A percentile compares a stretch with the other conserved stretches of the same genome.
Evolutionary conservation across 768 basidiomycete genomes (phyloP).

Genomic region (Clitopilus hobsonii): DNA sequence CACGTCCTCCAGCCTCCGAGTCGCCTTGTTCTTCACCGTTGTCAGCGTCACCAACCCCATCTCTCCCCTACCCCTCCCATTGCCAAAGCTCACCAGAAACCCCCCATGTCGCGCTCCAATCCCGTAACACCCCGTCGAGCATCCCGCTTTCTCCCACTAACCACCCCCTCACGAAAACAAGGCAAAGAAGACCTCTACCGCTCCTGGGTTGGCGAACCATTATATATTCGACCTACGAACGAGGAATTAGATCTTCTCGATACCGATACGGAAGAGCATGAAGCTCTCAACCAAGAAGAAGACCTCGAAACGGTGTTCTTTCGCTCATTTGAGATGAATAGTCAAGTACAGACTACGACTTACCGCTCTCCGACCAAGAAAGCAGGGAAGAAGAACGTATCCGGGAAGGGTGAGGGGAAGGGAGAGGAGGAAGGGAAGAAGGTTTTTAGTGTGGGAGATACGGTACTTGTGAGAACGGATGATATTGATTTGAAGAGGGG

Average conservation of each 20-base stretch:
- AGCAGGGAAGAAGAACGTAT: conserved; percentile 8
- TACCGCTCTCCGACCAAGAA: not conserved
- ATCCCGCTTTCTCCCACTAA: not conserved
- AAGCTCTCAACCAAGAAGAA: not conserved
- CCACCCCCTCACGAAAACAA: not conserved
- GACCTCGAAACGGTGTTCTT: conserved; percentile 4
- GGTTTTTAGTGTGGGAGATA: conserved; percentile 57
- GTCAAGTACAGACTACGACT: not conserved
- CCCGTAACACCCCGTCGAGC: not conserved
- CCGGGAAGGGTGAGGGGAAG: conserved; percentile 15
- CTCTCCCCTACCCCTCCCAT: not conserved
- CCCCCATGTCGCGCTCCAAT: not conserved
- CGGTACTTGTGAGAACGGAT: conserved; percentile 53
- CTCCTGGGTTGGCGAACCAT: conserved; percentile 3
- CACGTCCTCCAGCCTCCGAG: not conserved
- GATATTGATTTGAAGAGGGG: conserved; percentile 34
- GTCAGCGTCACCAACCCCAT: not conserved
- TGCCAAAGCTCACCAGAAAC: not conserved
- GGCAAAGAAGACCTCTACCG: not conserved
- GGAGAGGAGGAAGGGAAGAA: conserved; percentile 8
- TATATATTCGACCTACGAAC: conserved; percentile 2
- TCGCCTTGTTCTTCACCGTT: not conserved
- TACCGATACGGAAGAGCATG: not conserved
- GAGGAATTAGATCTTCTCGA: conserved; percentile 5
- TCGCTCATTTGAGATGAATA: conserved; percentile 1